These are phyloP conservation scores for Apocynum venetum DNA, from an alignment of 257 asterid genomes.

Conservation along the genomic window DNA sequence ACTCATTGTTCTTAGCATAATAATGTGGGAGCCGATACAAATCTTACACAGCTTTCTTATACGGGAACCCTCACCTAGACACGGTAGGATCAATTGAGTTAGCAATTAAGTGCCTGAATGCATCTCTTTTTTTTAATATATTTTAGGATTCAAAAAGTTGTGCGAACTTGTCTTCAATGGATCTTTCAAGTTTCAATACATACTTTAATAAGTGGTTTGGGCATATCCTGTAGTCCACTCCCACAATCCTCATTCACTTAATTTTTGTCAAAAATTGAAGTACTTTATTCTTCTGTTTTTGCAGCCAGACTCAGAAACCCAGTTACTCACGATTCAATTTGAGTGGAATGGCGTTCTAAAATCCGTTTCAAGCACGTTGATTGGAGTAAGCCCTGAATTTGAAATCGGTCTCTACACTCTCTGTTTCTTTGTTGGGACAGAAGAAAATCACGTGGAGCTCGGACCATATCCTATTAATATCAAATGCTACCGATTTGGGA, in stretches of 20 bases:
- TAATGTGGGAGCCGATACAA: neutral
- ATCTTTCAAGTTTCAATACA: neutral
- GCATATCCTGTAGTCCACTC: too few species aligned
- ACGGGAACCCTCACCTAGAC: neutral
- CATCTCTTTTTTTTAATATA: neutral
- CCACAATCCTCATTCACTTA: neutral
- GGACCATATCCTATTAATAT: slow-evolving; percentile 83
- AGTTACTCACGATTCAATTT: slow-evolving; percentile 77
- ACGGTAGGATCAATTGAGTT: neutral
- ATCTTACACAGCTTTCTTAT: neutral
- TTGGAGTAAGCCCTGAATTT: slow-evolving; percentile 97
- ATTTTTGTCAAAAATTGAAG: neutral
- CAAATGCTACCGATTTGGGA: slow-evolving; percentile 75
- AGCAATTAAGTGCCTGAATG: neutral
- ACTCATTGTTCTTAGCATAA: neutral
- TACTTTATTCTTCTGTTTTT: slow-evolving; percentile 9
- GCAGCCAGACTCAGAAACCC: slow-evolving; percentile 94
- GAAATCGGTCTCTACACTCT: slow-evolving; percentile 80
- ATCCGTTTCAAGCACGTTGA: slow-evolving; percentile 77
- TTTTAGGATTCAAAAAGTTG: neutral
- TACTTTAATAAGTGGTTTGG: neutral
- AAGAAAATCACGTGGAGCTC: slow-evolving; percentile 70
- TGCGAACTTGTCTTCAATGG: neutral
- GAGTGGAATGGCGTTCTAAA: slow-evolving; percentile 94
- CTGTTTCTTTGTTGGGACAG: slow-evolving; percentile 72